Evolutionary conservation across 148 eudicot genomes (phyloP).

Genomic region (Silene uniflora): DNA sequence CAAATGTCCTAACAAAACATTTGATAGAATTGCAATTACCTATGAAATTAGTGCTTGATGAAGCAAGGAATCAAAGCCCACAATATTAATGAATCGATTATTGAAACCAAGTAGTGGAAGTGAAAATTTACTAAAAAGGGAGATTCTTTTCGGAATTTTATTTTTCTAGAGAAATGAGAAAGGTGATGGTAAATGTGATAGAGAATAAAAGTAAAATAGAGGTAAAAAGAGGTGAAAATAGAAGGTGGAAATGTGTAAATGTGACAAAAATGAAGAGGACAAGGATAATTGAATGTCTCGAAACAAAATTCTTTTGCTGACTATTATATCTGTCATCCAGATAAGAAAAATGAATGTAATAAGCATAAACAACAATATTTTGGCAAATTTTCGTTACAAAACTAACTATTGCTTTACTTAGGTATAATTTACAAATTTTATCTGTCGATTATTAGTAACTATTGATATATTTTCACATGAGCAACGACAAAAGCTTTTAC

Average conservation of each 20-base stretch:
- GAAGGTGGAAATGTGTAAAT: conserved; percentile 11
- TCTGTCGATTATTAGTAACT: too few relatives aligned
- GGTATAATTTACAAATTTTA: too few relatives aligned
- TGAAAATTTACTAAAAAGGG: not conserved
- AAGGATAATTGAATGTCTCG: conserved; percentile 5
- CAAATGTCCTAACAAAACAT: not conserved
- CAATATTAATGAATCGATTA: not conserved
- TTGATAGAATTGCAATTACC: conserved; percentile 4
- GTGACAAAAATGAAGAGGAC: not conserved
- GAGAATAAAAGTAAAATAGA: not conserved
- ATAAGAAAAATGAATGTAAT: not conserved
- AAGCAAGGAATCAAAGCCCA: not conserved
- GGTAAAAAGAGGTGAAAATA: conserved; percentile 21
- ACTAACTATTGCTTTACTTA: conserved; percentile 9
- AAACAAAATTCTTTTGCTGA: not conserved
- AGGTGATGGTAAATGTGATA: not conserved
- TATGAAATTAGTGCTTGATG: not conserved
- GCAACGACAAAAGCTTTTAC: too few relatives aligned
- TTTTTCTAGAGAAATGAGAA: conserved; percentile 12
- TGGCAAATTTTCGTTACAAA: conserved; percentile 12
- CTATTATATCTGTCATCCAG: conserved; percentile 10
- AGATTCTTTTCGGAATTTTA: not conserved
- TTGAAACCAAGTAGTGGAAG: conserved; percentile 12
- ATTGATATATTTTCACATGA: too few relatives aligned
- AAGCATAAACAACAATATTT: not conserved